Evolutionary conservation across 2,329 filamentous ascomycete species (phyloP).

Genomic region (Pseudonectria buxi): DNA sequence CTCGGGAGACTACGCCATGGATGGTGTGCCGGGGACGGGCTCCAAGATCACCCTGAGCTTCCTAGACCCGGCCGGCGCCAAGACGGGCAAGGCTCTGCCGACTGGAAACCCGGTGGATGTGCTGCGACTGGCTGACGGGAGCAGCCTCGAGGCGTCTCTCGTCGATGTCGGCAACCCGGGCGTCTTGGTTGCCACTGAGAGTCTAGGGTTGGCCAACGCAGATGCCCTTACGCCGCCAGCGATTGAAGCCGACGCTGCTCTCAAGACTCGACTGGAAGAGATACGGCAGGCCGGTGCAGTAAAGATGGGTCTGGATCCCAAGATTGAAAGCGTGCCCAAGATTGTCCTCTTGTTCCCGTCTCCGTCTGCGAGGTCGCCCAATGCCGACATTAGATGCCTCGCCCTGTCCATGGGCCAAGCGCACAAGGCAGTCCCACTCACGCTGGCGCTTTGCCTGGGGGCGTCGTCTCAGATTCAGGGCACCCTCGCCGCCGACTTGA

Average conservation of each 20-base stretch:
- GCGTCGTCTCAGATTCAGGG: conserved; percentile 41
- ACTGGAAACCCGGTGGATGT: conserved; percentile 49
- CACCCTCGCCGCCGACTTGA: conserved; percentile 33
- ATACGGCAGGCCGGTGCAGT: conserved; percentile 52
- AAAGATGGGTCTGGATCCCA: conserved; percentile 52
- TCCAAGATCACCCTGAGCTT: conserved; percentile 56
- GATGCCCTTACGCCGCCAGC: conserved; percentile 46
- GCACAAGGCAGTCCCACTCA: conserved; percentile 50
- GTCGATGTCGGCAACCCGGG: conserved; percentile 60
- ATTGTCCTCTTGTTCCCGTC: conserved; percentile 43
- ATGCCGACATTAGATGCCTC: conserved; percentile 36
- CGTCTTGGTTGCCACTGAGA: conserved; percentile 51
- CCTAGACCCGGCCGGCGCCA: conserved; percentile 54
- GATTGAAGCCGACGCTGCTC: conserved; percentile 38
- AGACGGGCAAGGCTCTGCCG: conserved; percentile 45
- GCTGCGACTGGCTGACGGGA: conserved; percentile 32
- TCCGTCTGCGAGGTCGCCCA: conserved; percentile 23
- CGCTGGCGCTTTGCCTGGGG: conserved; percentile 45
- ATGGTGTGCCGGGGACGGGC: conserved; percentile 54
- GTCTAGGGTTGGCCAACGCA: conserved; percentile 40
- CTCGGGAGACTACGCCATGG: conserved; percentile 51
- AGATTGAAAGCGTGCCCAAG: conserved; percentile 51
- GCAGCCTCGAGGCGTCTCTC: conserved; percentile 44
- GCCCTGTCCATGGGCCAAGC: conserved; percentile 50
- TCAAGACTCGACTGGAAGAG: conserved; percentile 43